phyloP scores from a whole-genome alignment of 345 rosid species.

The Syzygium oleosum region DNA sequence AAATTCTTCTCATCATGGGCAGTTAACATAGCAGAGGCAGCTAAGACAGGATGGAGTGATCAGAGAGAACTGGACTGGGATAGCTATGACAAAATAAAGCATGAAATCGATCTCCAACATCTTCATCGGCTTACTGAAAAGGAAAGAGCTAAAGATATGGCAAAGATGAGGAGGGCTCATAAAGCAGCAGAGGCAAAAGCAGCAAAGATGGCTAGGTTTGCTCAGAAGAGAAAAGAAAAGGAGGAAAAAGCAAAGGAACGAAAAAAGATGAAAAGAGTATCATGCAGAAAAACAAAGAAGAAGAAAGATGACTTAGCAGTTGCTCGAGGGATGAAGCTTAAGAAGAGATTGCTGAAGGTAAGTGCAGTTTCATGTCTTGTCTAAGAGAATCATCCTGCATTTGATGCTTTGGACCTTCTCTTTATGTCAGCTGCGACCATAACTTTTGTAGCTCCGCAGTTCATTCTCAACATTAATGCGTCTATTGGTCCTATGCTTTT shows the following conservation, averaged over 20 bases:
- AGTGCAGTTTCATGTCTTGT: background rate
- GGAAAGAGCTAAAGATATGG: conserved; percentile 34
- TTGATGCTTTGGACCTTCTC: background rate
- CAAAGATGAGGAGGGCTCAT: conserved; percentile 29
- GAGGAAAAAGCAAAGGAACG: conserved; percentile 17
- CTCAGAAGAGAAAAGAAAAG: conserved; percentile 46
- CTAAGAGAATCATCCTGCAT: background rate
- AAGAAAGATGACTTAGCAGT: conserved; percentile 9
- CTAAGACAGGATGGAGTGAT: conserved; percentile 57
- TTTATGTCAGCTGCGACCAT: background rate
- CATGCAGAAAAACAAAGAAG: conserved; percentile 14
- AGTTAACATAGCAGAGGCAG: conserved; percentile 49
- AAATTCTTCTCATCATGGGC: conserved; percentile 42
- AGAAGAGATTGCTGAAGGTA: conserved; percentile 59
- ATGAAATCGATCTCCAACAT: conserved; percentile 38
- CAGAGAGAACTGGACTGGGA: conserved; percentile 62
- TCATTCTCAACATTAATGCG: background rate
- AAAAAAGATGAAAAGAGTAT: conserved; percentile 22
- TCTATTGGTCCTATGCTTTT: background rate
- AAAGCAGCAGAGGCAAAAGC: conserved; percentile 39
- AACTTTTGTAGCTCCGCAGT: background rate
- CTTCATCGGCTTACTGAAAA: conserved; percentile 33
- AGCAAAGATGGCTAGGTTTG: conserved; percentile 43
- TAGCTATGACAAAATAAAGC: conserved; percentile 45
- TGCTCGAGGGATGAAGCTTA: conserved; percentile 28